These are phyloP conservation scores for Oxyria digyna DNA, from an alignment of 148 eudicot genomes.

Conservation along the genomic window DNA sequence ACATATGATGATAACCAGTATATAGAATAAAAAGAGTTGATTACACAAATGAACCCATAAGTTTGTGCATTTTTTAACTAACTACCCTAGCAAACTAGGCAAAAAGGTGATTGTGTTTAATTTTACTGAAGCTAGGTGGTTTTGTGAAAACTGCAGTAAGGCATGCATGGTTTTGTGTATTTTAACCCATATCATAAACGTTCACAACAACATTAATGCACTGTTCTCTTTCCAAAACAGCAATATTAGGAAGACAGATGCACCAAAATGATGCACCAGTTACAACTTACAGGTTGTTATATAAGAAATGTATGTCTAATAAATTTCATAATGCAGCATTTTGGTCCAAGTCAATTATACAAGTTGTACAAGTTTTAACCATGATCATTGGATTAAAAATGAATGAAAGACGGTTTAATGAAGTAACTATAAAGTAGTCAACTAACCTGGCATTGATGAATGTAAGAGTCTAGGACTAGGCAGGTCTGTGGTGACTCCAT, in stretches of 20 bases:
- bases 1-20: conserved; percentile 1
- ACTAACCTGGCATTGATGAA: conserved; percentile 4
- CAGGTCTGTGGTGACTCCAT: conserved; percentile 1
- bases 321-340: neutral
- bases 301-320: neutral
- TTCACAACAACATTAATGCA: neutral
- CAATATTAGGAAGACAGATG: neutral
- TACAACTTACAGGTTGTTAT: neutral
- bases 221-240: neutral
- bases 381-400: neutral
- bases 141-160: too few species aligned
- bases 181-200: neutral
- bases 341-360: neutral
- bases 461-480: neutral
- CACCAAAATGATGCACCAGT: neutral
- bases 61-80: too few species aligned
- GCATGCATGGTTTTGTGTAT: neutral
- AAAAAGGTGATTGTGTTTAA: too few species aligned
- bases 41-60: neutral
- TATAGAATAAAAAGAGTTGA: too few species aligned
- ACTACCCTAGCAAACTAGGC: too few species aligned
- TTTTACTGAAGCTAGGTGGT: too few species aligned
- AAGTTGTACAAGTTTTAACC: neutral
- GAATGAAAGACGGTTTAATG: neutral
- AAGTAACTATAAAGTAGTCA: neutral